phyloP scores from a whole-genome alignment of 2,329 filamentous ascomycete species.

The Penicillium italicum region DNA sequence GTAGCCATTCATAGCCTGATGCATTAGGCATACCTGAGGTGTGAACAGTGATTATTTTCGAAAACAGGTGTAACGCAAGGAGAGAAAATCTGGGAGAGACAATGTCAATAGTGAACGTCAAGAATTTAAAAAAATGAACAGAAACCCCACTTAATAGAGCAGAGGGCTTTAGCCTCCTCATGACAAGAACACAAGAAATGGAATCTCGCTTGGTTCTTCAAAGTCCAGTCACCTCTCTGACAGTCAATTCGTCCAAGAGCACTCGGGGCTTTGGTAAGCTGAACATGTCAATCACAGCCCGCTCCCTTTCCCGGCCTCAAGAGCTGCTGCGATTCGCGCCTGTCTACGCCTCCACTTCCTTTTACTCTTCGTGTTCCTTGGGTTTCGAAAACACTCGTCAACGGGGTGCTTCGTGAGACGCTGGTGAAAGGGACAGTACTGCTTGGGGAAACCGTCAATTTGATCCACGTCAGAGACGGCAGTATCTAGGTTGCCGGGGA shows the following conservation, averaged over 20 bases:
- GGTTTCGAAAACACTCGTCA: neutral
- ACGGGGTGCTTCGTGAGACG: neutral
- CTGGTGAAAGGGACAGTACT: neutral
- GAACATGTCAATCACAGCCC: neutral
- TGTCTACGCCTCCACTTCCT: neutral
- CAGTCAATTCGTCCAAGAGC: neutral
- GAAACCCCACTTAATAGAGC: neutral
- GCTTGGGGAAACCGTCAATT: neutral
- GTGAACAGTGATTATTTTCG: neutral
- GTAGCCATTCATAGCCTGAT: neutral
- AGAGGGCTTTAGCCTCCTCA: neutral
- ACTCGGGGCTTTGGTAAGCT: neutral
- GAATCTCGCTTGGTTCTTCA: neutral
- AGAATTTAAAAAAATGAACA: neutral
- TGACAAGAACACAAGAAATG: neutral
- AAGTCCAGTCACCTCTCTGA: neutral
- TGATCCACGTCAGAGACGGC: no score
- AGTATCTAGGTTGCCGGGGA: neutral
- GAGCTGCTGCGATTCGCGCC: neutral
- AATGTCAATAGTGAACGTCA: neutral
- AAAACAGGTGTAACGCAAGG: neutral
- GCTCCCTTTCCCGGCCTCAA: neutral
- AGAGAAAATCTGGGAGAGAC: no score
- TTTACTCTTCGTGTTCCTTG: neutral
- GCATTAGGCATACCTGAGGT: neutral